A percentile compares a stretch with the other conserved stretches of the same genome.
These are phyloP conservation scores for Cymbidium sinense DNA, from an alignment of 106 monocot species.

Conservation along the genomic window DNA sequence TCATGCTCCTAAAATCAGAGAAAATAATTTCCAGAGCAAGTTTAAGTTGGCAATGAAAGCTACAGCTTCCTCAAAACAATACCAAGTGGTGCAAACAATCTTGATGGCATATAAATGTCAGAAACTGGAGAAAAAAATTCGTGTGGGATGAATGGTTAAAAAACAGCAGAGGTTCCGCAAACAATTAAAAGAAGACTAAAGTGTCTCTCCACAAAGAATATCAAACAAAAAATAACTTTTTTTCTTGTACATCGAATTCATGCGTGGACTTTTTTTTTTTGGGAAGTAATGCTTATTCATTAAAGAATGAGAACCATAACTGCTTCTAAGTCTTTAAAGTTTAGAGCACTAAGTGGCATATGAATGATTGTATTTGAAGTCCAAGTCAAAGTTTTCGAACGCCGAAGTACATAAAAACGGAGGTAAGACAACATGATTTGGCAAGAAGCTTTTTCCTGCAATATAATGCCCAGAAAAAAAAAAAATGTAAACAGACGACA, in stretches of 20 bases:
- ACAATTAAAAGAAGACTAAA: background rate
- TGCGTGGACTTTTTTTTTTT: background rate
- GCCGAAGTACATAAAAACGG: too few species aligned
- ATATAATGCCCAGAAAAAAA: background rate
- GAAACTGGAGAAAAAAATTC: background rate
- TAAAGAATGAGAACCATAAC: background rate
- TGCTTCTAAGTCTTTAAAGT: background rate
- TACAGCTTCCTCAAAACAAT: background rate
- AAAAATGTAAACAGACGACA: background rate
- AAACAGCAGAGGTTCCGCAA: background rate
- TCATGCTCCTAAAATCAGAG: background rate
- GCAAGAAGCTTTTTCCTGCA: background rate
- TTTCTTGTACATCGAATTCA: too few species aligned
- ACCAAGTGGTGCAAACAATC: background rate
- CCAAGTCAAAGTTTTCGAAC: background rate
- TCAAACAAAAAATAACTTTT: too few species aligned
- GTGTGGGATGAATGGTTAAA: background rate
- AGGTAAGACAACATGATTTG: background rate
- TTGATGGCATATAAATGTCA: background rate
- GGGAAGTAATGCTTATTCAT: background rate
- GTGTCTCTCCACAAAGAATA: too few species aligned
- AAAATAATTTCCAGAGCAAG: background rate
- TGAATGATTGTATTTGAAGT: background rate
- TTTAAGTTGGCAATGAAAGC: background rate
- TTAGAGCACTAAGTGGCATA: background rate